Evolutionary conservation across 495 filamentous ascomycete species (phyloP).

Genomic region (Lineolata rhizophorae): DNA sequence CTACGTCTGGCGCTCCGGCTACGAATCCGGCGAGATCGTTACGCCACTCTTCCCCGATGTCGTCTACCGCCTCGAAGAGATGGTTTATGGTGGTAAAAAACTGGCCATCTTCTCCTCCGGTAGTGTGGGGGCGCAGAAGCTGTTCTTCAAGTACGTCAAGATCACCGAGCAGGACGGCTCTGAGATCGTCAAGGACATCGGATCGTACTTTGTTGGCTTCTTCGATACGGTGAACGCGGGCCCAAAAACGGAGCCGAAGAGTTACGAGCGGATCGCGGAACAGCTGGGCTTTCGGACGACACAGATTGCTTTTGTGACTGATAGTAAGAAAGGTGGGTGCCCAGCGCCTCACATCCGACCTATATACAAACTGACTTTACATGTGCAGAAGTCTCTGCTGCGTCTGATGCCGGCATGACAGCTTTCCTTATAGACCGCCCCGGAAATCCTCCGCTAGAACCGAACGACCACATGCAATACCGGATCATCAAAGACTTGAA

Average conservation of each 20-base stretch:
- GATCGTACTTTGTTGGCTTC: constrained; percentile 28
- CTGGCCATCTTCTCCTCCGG: constrained; percentile 54
- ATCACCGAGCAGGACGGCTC: constrained; percentile 16
- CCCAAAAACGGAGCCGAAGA: constrained; percentile 33
- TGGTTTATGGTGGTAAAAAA: constrained; percentile 23
- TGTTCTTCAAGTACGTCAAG: constrained; percentile 46
- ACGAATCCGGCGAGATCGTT: constrained; percentile 32
- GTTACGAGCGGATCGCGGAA: constrained; percentile 35
- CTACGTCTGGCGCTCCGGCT: constrained; percentile 46
- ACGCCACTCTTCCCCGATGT: constrained; percentile 52
- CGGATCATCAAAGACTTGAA: neutral
- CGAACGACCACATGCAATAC: neutral
- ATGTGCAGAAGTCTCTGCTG: neutral
- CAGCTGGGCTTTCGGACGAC: constrained; percentile 17
- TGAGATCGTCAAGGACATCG: constrained; percentile 23
- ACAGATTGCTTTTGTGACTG: constrained; percentile 45
- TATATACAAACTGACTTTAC: no score
- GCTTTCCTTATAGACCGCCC: neutral
- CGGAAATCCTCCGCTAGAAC: constrained; percentile 1
- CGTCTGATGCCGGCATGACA: neutral
- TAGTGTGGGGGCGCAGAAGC: constrained; percentile 46
- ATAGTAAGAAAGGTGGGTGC: constrained; percentile 36
- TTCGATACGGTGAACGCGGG: constrained; percentile 62
- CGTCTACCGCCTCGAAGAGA: constrained; percentile 27
- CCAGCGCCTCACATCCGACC: no score